Evolutionary conservation across 768 basidiomycete genomes (phyloP).

Genomic region (Suillus occidentalis): DNA sequence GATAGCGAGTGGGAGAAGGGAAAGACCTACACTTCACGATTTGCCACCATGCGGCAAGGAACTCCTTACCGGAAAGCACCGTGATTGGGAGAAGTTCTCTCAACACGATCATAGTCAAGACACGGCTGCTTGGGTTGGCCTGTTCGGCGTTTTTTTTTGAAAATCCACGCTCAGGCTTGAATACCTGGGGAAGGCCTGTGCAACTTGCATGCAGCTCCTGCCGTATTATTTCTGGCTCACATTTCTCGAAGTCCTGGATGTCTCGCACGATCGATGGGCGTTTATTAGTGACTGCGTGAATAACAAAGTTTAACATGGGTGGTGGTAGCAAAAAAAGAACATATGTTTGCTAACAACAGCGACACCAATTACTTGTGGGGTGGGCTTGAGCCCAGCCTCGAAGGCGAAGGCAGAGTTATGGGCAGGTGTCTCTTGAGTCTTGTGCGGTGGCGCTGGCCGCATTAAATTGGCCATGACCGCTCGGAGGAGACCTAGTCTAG

Average conservation of each 20-base stretch:
- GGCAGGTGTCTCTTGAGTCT: not conserved
- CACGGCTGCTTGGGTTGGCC: not conserved
- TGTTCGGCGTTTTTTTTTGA: too few species aligned
- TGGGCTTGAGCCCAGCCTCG: not conserved
- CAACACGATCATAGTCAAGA: not conserved
- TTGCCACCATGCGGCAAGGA: constrained; percentile 6
- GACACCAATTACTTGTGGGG: not conserved
- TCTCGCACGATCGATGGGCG: too few species aligned
- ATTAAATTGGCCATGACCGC: not conserved
- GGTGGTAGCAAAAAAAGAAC: too few species aligned
- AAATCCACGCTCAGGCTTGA: too few species aligned
- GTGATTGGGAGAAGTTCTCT: not conserved
- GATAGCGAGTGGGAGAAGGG: not conserved
- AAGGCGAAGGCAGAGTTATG: not conserved
- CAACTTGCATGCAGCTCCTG: too few species aligned
- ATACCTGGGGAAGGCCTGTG: too few species aligned
- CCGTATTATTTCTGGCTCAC: too few species aligned
- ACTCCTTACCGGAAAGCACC: not conserved
- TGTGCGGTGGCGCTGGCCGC: not conserved
- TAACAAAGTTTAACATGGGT: too few species aligned
- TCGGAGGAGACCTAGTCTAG: too few species aligned
- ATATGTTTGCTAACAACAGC: not conserved
- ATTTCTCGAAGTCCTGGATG: too few species aligned
- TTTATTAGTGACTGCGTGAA: too few species aligned
- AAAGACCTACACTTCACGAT: constrained; percentile 2